phyloP scores from a whole-genome alignment of 768 basidiomycete genomes.

The Lentinula sp. region DNA sequence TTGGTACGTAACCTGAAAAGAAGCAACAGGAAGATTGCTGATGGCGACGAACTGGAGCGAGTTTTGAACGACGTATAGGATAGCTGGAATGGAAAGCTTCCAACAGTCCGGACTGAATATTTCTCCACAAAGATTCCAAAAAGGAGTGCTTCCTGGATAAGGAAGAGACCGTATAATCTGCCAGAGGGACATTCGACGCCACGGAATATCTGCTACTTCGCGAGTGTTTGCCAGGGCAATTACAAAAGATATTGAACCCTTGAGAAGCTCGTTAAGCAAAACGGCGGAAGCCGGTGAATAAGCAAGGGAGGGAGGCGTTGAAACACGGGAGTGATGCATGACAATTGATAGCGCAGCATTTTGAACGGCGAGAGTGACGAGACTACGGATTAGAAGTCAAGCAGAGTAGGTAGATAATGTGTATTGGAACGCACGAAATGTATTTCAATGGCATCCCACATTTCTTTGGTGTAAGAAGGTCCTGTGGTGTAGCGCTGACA shows the following conservation, averaged over 20 bases:
- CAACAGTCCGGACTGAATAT: slow-evolving; percentile 92
- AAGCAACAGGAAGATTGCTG: slow-evolving; percentile 90
- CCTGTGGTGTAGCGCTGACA: slow-evolving; percentile 19
- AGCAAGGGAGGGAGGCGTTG: slow-evolving; percentile 65
- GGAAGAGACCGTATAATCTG: slow-evolving; percentile 27
- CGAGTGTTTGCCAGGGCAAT: slow-evolving; percentile 65
- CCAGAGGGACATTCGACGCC: slow-evolving; percentile 34
- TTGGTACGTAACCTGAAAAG: slow-evolving; percentile 97
- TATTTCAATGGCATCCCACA: slow-evolving; percentile 77
- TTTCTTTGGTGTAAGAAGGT: slow-evolving; percentile 39
- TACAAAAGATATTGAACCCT: slow-evolving; percentile 85
- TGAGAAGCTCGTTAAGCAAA: slow-evolving; percentile 89
- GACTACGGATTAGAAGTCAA: slow-evolving; percentile 28
- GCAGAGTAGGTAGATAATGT: not conserved
- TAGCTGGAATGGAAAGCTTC: slow-evolving; percentile 95
- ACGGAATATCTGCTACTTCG: slow-evolving; percentile 32
- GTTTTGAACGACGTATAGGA: slow-evolving; percentile 95
- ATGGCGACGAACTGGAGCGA: slow-evolving; percentile 96
- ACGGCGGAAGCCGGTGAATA: slow-evolving; percentile 96
- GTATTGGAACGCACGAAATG: slow-evolving; percentile 56
- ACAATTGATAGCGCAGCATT: slow-evolving; percentile 95
- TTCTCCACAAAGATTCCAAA: slow-evolving; percentile 56
- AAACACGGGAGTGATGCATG: slow-evolving; percentile 98
- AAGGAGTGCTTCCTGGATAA: slow-evolving; percentile 42
- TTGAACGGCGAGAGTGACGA: slow-evolving; percentile 87